Percentiles rank a stretch among this genome's conserved stretches.
Evolutionary conservation across 768 basidiomycete genomes (phyloP).

Genomic region (Suillus luteus): DNA sequence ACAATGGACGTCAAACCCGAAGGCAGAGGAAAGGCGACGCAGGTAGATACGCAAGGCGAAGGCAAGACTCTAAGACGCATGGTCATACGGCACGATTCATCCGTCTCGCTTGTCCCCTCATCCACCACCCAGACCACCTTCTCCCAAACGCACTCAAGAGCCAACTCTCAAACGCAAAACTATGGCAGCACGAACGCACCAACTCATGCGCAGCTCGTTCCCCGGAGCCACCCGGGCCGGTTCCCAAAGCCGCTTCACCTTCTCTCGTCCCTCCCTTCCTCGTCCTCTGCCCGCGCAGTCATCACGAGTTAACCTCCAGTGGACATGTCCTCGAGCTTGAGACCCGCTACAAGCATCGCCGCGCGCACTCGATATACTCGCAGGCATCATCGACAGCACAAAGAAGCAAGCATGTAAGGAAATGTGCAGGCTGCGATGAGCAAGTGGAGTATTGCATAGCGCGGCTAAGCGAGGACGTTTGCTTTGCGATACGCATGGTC

Average conservation of each 20-base stretch:
- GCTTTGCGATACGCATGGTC: not conserved
- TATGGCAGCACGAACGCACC: slow-evolving; percentile 41
- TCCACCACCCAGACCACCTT: slow-evolving; percentile 23
- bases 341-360: slow-evolving; percentile 79
- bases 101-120: slow-evolving; percentile 40
- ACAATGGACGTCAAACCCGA: slow-evolving; percentile 21
- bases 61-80: slow-evolving; percentile 41
- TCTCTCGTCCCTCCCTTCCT: slow-evolving; percentile 9
- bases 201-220: slow-evolving; percentile 36
- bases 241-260: slow-evolving; percentile 6
- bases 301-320: slow-evolving; percentile 73
- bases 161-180: slow-evolving; percentile 53
- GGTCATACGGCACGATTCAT: slow-evolving; percentile 60
- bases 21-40: slow-evolving; percentile 28
- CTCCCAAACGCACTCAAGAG: slow-evolving; percentile 41
- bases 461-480: not conserved
- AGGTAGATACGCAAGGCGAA: slow-evolving; percentile 20
- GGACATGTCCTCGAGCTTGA: slow-evolving; percentile 82
- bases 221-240: slow-evolving; percentile 16
- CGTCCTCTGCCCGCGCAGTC: slow-evolving; percentile 48
- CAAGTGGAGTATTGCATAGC: slow-evolving; percentile 66
- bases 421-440: slow-evolving; percentile 76
- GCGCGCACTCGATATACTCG: slow-evolving; percentile 68
- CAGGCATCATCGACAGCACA: slow-evolving; percentile 77
- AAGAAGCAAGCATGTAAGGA: slow-evolving; percentile 82